These are phyloP conservation scores for Ramaria rubella DNA, from an alignment of 768 basidiomycete species.

Conservation along the genomic window DNA sequence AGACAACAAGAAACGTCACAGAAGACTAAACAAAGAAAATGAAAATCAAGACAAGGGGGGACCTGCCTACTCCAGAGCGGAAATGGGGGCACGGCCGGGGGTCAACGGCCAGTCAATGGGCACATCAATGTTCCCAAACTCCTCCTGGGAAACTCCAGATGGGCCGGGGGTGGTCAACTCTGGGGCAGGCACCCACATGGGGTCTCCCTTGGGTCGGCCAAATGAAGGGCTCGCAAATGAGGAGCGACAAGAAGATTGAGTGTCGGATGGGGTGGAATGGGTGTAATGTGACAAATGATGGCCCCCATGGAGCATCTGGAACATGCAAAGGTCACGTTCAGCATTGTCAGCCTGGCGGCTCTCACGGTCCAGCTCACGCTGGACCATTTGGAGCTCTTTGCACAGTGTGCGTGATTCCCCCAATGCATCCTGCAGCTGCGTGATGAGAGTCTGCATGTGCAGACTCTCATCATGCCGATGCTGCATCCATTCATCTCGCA, in stretches of 20 bases:
- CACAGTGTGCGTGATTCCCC: not conserved
- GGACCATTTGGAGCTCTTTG: not conserved
- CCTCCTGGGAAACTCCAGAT: no score
- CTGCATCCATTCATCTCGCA: not conserved
- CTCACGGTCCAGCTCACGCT: constrained; percentile 6
- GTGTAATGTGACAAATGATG: not conserved
- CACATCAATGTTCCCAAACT: no score
- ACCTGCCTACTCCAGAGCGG: no score
- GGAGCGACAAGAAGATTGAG: not conserved
- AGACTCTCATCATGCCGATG: not conserved
- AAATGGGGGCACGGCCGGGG: no score
- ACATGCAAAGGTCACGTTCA: not conserved
- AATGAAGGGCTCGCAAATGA: no score
- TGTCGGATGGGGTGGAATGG: not conserved
- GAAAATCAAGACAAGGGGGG: no score
- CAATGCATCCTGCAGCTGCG: not conserved
- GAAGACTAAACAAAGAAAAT: no score
- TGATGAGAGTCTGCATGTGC: not conserved
- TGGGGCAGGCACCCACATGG: no score
- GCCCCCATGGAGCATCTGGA: not conserved
- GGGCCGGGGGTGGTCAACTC: no score
- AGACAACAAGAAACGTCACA: no score
- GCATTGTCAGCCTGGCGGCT: not conserved
- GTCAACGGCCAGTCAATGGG: no score
- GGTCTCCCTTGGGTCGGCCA: no score